Percentiles rank a stretch among this genome's conserved stretches.
Evolutionary conservation across 768 basidiomycete genomes (phyloP).

Genomic region (Pisolithus marmoratus): DNA sequence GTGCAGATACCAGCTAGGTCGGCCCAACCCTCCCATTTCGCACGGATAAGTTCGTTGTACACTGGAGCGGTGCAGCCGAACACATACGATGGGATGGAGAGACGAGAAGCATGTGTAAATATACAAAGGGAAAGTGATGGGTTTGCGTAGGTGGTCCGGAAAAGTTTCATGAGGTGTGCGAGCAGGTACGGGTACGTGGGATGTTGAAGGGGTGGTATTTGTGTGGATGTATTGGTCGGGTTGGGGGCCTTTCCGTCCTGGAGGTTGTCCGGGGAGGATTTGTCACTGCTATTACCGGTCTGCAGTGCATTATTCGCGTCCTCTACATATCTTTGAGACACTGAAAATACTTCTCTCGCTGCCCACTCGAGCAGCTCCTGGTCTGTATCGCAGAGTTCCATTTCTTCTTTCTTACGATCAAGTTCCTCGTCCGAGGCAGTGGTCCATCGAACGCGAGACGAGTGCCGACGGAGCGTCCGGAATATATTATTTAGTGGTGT

Average conservation of each 20-base stretch:
- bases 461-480: constrained; percentile 47
- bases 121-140: constrained; percentile 79
- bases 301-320: constrained; percentile 37
- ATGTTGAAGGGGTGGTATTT: constrained; percentile 45
- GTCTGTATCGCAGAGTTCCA: constrained; percentile 66
- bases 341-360: constrained; percentile 58
- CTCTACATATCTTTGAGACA: constrained; percentile 45
- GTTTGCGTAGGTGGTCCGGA: constrained; percentile 73
- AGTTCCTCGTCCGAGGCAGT: constrained; percentile 48
- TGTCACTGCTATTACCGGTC: constrained; percentile 3
- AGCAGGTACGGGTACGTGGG: constrained; percentile 71
- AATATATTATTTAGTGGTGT: constrained; percentile 40
- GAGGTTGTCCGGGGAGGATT: not conserved
- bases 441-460: constrained; percentile 46
- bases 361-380: constrained; percentile 72
- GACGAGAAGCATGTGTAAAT: constrained; percentile 72
- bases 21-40: constrained; percentile 80
- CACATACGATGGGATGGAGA: constrained; percentile 77
- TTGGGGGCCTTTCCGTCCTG: not conserved
- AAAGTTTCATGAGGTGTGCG: constrained; percentile 68
- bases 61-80: constrained; percentile 84
- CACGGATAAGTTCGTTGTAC: constrained; percentile 84
- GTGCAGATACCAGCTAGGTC: constrained; percentile 72
- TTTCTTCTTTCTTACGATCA: constrained; percentile 67
- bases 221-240: constrained; percentile 5